These are phyloP conservation scores for Teunomyces barrocoloradensis DNA, from an alignment of 805 yeast genomes.

Conservation along the genomic window DNA sequence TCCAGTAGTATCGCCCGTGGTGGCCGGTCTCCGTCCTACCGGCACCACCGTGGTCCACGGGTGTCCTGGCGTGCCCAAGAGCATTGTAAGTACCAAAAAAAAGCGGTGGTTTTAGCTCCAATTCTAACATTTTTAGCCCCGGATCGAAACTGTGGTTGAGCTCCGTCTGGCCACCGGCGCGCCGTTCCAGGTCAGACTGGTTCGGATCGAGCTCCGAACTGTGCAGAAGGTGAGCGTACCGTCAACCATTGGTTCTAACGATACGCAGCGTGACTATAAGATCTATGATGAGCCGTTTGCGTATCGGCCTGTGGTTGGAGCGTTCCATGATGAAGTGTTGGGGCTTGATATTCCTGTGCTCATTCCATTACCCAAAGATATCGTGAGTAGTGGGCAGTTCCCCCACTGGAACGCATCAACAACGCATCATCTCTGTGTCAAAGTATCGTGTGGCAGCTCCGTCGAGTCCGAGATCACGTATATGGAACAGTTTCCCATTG, in stretches of 20 bases:
- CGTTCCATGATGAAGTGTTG: slow-evolving; percentile 38
- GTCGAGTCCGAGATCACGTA: slow-evolving; percentile 29
- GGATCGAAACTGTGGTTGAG: slow-evolving; percentile 56
- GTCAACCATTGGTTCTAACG: slow-evolving; percentile 30
- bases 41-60: slow-evolving; percentile 56
- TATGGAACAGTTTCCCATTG: slow-evolving; percentile 45
- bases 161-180: slow-evolving; percentile 49
- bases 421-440: slow-evolving; percentile 43
- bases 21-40: slow-evolving; percentile 46
- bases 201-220: slow-evolving; percentile 49
- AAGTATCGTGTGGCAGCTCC: slow-evolving; percentile 29
- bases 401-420: slow-evolving; percentile 48
- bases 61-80: slow-evolving; percentile 67
- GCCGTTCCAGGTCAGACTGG: slow-evolving; percentile 46
- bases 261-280: slow-evolving; percentile 31
- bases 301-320: slow-evolving; percentile 40
- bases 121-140: slow-evolving; percentile 38
- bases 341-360: slow-evolving; percentile 61
- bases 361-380: slow-evolving; percentile 53
- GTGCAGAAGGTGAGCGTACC: slow-evolving; percentile 47
- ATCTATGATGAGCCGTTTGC: slow-evolving; percentile 34
- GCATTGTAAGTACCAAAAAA: slow-evolving; percentile 26
- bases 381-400: slow-evolving; percentile 52
- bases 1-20: slow-evolving; percentile 22
- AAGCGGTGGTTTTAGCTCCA: too few relatives aligned